Percentiles rank a stretch among this genome's conserved stretches.
phyloP scores from a whole-genome alignment of 2,329 filamentous ascomycete species.

The Fonsecaea erecta region DNA sequence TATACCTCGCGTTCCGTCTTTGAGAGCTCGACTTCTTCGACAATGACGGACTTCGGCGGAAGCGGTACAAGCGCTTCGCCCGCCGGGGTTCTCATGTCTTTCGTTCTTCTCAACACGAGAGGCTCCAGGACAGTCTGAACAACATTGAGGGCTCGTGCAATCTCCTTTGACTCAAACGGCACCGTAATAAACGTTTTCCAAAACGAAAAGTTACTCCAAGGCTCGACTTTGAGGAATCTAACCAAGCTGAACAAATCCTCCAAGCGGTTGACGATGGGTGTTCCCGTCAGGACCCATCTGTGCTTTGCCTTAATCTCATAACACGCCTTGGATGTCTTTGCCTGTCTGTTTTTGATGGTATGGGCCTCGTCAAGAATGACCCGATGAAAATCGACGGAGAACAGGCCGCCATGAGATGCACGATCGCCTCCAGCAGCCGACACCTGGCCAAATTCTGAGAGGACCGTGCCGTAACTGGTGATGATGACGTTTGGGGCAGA shows the following conservation, averaged over 20 bases:
- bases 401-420: conserved; percentile 72
- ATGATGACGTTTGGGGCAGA: conserved; percentile 88
- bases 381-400: conserved; percentile 92
- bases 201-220: conserved; percentile 98
- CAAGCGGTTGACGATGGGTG: conserved; percentile 92
- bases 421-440: conserved; percentile 68
- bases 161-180: conserved; percentile 94
- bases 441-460: conserved; percentile 85
- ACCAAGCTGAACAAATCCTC: conserved; percentile 95
- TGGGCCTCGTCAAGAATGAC: conserved; percentile 96
- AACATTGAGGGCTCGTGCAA: conserved; percentile 89
- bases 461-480: conserved; percentile 88
- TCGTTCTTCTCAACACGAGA: conserved; percentile 90
- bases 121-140: conserved; percentile 97
- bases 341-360: conserved; percentile 85
- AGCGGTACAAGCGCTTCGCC: conserved; percentile 81
- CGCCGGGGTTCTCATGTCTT: conserved; percentile 95
- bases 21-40: conserved; percentile 85
- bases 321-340: conserved; percentile 93
- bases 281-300: conserved; percentile 92
- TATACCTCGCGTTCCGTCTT: conserved; percentile 87
- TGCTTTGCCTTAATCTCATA: conserved; percentile 85
- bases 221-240: conserved; percentile 89
- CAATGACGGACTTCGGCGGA: conserved; percentile 78
- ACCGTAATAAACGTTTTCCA: conserved; percentile 99